Percentiles rank a stretch among this genome's conserved stretches.
Conservation (phyloP, 179 eudicot species). For the Silene vulgaris region DNA sequence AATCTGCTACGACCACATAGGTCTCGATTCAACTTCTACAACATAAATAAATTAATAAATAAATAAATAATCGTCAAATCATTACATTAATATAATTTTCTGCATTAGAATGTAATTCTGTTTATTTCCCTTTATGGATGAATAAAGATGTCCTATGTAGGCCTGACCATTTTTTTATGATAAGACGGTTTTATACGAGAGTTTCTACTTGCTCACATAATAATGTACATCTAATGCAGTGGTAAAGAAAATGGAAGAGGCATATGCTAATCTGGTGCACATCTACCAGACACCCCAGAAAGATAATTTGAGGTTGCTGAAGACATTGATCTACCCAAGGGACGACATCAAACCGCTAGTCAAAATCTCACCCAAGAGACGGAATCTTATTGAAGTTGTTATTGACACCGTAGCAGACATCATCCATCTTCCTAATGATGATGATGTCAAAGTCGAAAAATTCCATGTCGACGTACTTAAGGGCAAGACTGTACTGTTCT, state of each 20-base stretch:
- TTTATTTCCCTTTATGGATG: no score
- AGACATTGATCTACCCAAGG: slow-evolving; percentile 34
- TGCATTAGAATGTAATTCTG: no score
- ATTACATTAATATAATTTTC: background rate
- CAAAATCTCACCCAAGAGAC: slow-evolving; percentile 27
- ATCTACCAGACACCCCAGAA: slow-evolving; percentile 39
- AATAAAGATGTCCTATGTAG: no score
- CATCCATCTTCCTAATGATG: slow-evolving; percentile 1
- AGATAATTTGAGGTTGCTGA: slow-evolving; percentile 47
- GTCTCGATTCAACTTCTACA: background rate
- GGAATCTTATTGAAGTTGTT: background rate
- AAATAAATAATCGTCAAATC: background rate
- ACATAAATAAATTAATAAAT: background rate
- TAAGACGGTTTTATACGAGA: no score
- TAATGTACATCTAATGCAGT: slow-evolving; percentile 28
- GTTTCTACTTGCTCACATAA: background rate
- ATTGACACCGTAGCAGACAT: background rate
- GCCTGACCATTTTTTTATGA: no score
- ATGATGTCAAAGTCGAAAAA: background rate
- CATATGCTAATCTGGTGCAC: slow-evolving; percentile 29
- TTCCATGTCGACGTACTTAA: slow-evolving; percentile 29
- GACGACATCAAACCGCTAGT: slow-evolving; percentile 49
- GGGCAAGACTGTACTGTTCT: slow-evolving; percentile 37
- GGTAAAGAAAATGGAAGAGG: slow-evolving; percentile 38
- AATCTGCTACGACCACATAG: slow-evolving; percentile 35